These are phyloP conservation scores for Colletotrichum neosansevieriae DNA, from an alignment of 2,329 filamentous ascomycete genomes.

Conservation along the genomic window DNA sequence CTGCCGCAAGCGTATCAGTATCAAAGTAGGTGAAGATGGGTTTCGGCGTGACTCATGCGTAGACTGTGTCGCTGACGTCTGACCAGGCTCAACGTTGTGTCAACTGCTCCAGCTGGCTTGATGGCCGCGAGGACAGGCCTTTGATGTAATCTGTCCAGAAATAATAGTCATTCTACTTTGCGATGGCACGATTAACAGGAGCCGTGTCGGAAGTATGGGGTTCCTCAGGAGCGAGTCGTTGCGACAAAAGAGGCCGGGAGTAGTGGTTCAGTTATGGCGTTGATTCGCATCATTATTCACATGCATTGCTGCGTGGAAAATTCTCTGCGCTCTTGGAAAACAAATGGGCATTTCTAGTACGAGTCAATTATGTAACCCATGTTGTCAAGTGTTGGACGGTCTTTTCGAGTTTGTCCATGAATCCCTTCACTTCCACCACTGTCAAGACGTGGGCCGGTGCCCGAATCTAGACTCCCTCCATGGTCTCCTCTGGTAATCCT, in stretches of 20 bases:
- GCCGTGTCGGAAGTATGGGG: too few relatives aligned
- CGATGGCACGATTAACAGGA: too few relatives aligned
- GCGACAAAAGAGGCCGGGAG: not conserved
- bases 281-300: not conserved
- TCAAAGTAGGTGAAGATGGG: conserved; percentile 62
- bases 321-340: not conserved
- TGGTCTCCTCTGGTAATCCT: not conserved
- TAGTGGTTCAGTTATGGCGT: not conserved
- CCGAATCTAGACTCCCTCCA: not conserved
- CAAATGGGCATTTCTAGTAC: not conserved
- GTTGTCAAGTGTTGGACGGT: too few relatives aligned
- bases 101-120: conserved; percentile 65
- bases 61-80: not conserved
- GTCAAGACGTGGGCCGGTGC: too few relatives aligned
- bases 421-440: too few relatives aligned
- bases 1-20: conserved; percentile 72
- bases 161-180: too few relatives aligned
- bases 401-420: too few relatives aligned
- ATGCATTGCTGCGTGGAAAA: not conserved
- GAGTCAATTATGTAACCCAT: too few relatives aligned
- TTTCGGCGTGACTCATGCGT: not conserved
- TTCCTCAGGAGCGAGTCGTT: too few relatives aligned
- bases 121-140: conserved; percentile 59
- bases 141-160: conserved; percentile 1
- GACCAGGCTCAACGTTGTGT: conserved; percentile 58